phyloP scores from a whole-genome alignment of 805 yeast species.

The Saccharomycopsis javanensis region DNA sequence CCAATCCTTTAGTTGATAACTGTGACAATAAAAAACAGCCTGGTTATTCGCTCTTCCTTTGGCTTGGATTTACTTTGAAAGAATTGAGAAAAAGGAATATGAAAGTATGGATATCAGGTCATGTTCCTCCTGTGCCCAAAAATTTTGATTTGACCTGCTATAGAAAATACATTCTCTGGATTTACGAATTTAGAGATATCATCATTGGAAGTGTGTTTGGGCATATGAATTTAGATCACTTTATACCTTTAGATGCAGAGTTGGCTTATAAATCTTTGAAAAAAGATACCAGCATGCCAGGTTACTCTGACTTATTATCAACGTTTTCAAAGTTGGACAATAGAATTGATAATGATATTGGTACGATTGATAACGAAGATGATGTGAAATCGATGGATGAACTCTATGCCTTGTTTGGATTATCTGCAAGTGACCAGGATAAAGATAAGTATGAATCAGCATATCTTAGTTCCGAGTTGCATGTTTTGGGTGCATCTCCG shows the following conservation, averaged over 20 bases:
- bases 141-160: slow-evolving; percentile 67
- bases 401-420: slow-evolving; percentile 19
- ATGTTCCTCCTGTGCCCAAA: slow-evolving; percentile 79
- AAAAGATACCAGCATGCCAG: slow-evolving; percentile 19
- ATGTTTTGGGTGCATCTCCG: slow-evolving; percentile 55
- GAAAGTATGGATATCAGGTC: slow-evolving; percentile 85
- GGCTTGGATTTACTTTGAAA: slow-evolving; percentile 68
- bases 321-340: slow-evolving; percentile 18
- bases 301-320: slow-evolving; percentile 26
- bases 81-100: slow-evolving; percentile 64
- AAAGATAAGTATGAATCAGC: slow-evolving; percentile 24
- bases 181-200: slow-evolving; percentile 73
- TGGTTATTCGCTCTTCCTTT: slow-evolving; percentile 64
- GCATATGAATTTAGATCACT: slow-evolving; percentile 86
- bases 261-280: slow-evolving; percentile 45
- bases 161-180: slow-evolving; percentile 70
- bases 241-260: slow-evolving; percentile 62
- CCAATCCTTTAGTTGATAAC: slow-evolving; percentile 74
- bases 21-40: slow-evolving; percentile 69
- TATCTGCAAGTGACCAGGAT: slow-evolving; percentile 11
- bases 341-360: not conserved
- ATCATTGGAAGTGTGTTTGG: slow-evolving; percentile 80
- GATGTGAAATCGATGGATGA: slow-evolving; percentile 20
- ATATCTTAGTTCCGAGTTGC: slow-evolving; percentile 28
- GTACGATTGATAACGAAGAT: slow-evolving; percentile 10